Base-by-base conservation (phyloP, 1,139 yeast genomes). In the Protomyces inouyei region DNA sequence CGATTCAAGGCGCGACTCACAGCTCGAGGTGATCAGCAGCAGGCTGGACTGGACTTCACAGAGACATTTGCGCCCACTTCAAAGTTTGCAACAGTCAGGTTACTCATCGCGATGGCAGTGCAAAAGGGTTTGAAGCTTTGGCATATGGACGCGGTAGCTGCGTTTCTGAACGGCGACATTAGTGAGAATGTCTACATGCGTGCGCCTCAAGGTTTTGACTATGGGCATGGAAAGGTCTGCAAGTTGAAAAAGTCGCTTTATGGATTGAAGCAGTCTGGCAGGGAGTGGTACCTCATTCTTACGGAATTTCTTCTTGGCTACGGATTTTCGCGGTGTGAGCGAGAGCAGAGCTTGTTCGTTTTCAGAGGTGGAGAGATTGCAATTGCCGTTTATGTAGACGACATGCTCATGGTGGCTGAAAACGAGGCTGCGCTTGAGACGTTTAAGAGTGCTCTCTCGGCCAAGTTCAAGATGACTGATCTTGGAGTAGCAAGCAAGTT, bases 61-160 rank as follows among this genome's bases (percentile, higher is more conserved):
- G 61, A 28, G 16, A 46, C 55, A 10, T 35, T 9, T 32, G 54
- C 53, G n/a, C 45, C 55, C 10, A 51, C 21, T 6, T 16, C 52
- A 21, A 16, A 37, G 21, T 8, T 10, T 25, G n/a, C 48, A 28
- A 32, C 59, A 3, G 28, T 21, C 16, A 14, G 59, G 8, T 3
- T 55, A 14, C 23, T 55, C 4, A 12, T 38, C 21, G 52, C 28
- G n/a, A 16, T 38, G 9, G 52, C 37, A 3, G 51, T 21, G 9
- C 6, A 25, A 8, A 12, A 16, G 12, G 32, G 23, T 14, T 16
- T 52, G 43, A 16, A 52, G 28, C 32, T 52, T 10, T 18, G 14
- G 9, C 54, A 51, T 4, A 32, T 57, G 56, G 57, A 57, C 18
- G 46, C 32, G 10, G 59, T 38, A 21, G 28, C 61, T 8, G 61